These are phyloP conservation scores for Hypoxylon sp. DNA, from an alignment of 2,329 filamentous ascomycete genomes.

Conservation along the genomic window DNA sequence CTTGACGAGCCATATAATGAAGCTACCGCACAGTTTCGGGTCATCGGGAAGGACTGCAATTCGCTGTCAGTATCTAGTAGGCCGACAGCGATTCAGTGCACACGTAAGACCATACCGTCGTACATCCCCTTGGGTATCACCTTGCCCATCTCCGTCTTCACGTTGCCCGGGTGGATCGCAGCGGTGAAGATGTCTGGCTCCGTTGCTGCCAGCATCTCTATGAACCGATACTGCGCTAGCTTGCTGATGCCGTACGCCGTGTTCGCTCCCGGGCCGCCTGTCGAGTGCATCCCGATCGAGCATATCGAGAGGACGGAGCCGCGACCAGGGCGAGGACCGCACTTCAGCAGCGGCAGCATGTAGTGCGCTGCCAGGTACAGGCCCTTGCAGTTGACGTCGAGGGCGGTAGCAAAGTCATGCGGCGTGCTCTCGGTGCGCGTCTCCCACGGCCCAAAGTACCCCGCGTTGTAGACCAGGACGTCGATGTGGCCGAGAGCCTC, in stretches of 20 bases:
- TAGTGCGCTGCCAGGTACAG: neutral
- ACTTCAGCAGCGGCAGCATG: constrained; percentile 4
- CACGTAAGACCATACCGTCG: neutral
- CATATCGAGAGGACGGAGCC: neutral
- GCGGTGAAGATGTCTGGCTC: neutral
- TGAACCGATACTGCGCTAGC: neutral
- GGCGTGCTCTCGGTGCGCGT: constrained; percentile 1
- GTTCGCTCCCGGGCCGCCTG: neutral
- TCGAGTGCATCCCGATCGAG: constrained; percentile 1
- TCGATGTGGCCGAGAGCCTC: neutral
- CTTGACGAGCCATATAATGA: constrained; percentile 1
- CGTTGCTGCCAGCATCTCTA: constrained; percentile 2
- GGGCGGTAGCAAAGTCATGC: neutral
- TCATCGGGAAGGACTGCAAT: neutral
- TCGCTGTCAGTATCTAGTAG: neutral
- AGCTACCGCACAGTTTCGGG: neutral
- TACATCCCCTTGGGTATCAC: neutral
- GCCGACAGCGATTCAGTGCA: neutral
- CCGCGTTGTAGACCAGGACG: neutral
- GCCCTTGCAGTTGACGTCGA: constrained; percentile 1
- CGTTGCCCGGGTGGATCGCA: neutral
- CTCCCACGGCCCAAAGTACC: constrained; percentile 2
- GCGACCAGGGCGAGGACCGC: neutral
- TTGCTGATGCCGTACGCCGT: neutral
- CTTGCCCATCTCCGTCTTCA: constrained; percentile 1